Base-by-base conservation (phyloP, 2,329 filamentous ascomycete species). In the Drechmeria coniospora region DNA sequence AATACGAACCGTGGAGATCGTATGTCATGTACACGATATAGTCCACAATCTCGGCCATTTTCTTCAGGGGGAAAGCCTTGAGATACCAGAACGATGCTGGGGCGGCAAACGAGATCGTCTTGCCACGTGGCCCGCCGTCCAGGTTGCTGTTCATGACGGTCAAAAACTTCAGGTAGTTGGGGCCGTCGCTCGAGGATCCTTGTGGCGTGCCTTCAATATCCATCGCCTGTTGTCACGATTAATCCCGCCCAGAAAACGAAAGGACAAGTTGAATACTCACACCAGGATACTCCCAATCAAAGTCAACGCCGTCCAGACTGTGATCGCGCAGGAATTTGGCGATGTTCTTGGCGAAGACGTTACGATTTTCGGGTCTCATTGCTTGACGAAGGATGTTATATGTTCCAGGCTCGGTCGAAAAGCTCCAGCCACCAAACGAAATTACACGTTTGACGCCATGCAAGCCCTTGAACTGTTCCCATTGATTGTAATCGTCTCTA, bases 201-300 rank as follows among this genome's bases (percentile, higher is more conserved):
- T 36, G 11, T 0, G 49, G 51, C 15, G 16, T 14, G 20, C 24
- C 15, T 10, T 53, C 49, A 2, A 31, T 41, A 1, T 39, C 38
- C 3, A 53, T 35, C n/a, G 44, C 44, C 0, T 38, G 35, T 1
- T 36, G 20, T 21, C 23, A 17, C 12, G 9, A 27, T 27, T 20
- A 7, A 10, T 6, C 6, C 10, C 18, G 10, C 7, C 18, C 6
- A 20, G 10, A 10, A 20, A 7, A 10, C 18, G 6, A 20, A 20
- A 10, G 18, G 6, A 20, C 18, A 20, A 10, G 18, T 7, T 11
- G 11, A 3, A 21, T 5, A 32, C 37, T 35, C 15, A 40, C 37
- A 4, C 40, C 44, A 6, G 46, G 46, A 16, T 56, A 57, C 26
- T 57, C 54, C 57, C 57, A 63, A 33, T 57, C 52, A 19, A 55